Evolutionary conservation across 768 basidiomycete species (phyloP), one percentile per base, ranked within the genome.

Genomic region (Strobilomyces dryophilus): DNA sequence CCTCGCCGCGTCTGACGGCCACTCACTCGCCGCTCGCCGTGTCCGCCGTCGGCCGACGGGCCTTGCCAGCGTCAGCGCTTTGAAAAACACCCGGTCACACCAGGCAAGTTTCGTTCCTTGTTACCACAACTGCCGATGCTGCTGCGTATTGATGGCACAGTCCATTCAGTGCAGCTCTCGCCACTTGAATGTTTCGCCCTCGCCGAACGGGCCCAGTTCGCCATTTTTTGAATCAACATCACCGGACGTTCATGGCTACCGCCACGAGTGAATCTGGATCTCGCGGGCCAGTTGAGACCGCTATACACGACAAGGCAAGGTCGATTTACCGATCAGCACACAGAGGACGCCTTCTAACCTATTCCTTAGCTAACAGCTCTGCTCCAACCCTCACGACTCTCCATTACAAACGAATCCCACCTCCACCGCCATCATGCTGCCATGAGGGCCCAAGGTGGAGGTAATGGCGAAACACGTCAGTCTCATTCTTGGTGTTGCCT

Each of bases 381-480:
- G 46, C 75, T 93, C 50, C 73, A 76, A 60, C 90, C 91, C 18
- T 69, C 77, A 49, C 74, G 76, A 61, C 74, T 93, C 64, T 75
- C 65, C 49, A 85, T 93, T 65, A 77, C 77, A 34, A 93, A 93
- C 71, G 87, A 93, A 63, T 92, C 91, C 48, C 84, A 82, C 80
- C 78, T 88, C 72, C 91, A 93, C 70, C 80, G 87, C 63, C 87
- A 92, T 73, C 91, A 93, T 72, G 78, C 79, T 51, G 76, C 91
- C 44, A 93, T 93, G 91, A 79, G 79, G 66, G 83, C 76, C 41
- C 76, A 81, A 68, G 80, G 77, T 51, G 83, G 80, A 58, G 81
- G 79, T 41, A 83, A 76, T 63, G 84, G 83, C 53, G 91, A 92
- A 77, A 89, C 92, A 45, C 91, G 91, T 93, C 77, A 61, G 87